phyloP scores from a whole-genome alignment of 805 yeast species.

The Komagataella mondaviorum region DNA sequence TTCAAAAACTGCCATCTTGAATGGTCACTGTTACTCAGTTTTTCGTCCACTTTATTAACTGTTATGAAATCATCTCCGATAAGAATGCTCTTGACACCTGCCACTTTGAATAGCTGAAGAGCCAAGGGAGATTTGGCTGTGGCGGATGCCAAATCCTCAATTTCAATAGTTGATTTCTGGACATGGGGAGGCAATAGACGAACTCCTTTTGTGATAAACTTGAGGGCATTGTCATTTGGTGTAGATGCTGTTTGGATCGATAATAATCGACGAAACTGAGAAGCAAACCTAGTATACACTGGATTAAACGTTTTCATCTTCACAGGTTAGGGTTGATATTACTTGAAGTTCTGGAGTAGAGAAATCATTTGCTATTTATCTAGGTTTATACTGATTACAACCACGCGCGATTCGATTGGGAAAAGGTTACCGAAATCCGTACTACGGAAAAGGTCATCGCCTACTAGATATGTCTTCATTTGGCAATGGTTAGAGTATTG shows the following conservation, averaged over 20 bases:
- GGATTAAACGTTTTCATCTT: not conserved
- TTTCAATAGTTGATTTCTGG: slow-evolving; percentile 25
- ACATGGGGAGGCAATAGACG: slow-evolving; percentile 29
- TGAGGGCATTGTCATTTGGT: slow-evolving; percentile 67
- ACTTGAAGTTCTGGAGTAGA: not conserved
- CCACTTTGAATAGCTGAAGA: slow-evolving; percentile 37
- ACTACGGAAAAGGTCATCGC: not conserved
- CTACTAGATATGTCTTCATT: not conserved
- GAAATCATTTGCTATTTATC: not conserved
- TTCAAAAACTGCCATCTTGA: slow-evolving; percentile 16
- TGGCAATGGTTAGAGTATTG: not conserved
- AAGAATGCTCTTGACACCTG: slow-evolving; percentile 60
- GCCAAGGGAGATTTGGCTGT: slow-evolving; percentile 52
- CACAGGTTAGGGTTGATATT: not conserved
- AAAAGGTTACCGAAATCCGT: not conserved
- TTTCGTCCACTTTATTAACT: slow-evolving; percentile 37
- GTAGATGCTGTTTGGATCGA: slow-evolving; percentile 38
- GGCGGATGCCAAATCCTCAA: slow-evolving; percentile 39
- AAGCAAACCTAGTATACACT: not conserved
- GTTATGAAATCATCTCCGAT: slow-evolving; percentile 67
- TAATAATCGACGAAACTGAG: not conserved
- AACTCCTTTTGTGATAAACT: slow-evolving; percentile 39
- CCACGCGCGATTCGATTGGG: not conserved
- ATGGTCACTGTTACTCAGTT: slow-evolving; percentile 17
- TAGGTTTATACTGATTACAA: not conserved